Conservation (phyloP, 2,329 filamentous ascomycete species). For the Fusarium piperis region DNA sequence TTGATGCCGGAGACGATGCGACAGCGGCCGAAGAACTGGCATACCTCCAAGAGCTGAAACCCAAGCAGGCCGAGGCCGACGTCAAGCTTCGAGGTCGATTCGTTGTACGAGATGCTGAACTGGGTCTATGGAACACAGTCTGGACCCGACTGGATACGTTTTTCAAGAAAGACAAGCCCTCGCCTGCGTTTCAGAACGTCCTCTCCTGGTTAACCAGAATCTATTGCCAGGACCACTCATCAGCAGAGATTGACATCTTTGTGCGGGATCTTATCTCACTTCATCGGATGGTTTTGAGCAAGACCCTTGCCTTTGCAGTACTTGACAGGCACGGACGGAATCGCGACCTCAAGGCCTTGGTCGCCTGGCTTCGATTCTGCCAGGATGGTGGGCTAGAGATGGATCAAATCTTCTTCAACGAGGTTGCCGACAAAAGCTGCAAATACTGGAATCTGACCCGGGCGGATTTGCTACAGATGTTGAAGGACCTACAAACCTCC, state of each 20-base stretch:
- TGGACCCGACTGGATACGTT: conserved; percentile 36
- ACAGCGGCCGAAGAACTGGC: conserved; percentile 41
- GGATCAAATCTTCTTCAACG: conserved; percentile 44
- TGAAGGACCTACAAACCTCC: conserved; percentile 42
- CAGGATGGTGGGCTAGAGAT: conserved; percentile 40
- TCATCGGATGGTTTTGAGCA: conserved; percentile 42
- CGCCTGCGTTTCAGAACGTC: conserved; percentile 39
- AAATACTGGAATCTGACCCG: conserved; percentile 46
- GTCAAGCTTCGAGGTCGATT: conserved; percentile 43
- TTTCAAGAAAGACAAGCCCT: conserved; percentile 20
- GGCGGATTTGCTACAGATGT: conserved; percentile 36
- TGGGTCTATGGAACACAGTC: conserved; percentile 42
- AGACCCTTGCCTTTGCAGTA: conserved; percentile 44
- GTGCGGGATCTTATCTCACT: conserved; percentile 40
- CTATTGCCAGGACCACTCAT: conserved; percentile 40
- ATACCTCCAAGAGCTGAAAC: conserved; percentile 32
- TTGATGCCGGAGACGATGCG: conserved; percentile 42
- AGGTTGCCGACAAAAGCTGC: conserved; percentile 43
- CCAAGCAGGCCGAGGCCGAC: conserved; percentile 33
- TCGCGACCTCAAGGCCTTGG: conserved; percentile 42
- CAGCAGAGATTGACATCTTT: conserved; percentile 43
- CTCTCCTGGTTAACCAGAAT: conserved; percentile 48
- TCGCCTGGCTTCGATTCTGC: conserved; percentile 48
- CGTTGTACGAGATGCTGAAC: conserved; percentile 41
- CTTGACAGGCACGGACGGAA: conserved; percentile 44